These are phyloP conservation scores for Epichloe gansuensis DNA, from an alignment of 2,329 filamentous ascomycete species.

Conservation along the genomic window DNA sequence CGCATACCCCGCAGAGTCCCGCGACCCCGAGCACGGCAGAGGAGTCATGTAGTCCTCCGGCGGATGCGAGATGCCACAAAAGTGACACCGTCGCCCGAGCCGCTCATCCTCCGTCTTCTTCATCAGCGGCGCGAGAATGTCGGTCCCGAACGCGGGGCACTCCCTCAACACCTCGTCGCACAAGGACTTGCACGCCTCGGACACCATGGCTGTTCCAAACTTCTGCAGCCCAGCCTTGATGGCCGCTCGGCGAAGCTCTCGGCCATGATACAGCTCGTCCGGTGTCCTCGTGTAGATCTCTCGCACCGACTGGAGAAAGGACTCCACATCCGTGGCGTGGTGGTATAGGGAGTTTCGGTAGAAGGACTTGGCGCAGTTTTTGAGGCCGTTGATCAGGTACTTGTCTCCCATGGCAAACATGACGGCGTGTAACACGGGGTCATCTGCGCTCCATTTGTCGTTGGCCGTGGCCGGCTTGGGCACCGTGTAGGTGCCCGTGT, in stretches of 20 bases:
- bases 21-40: background rate
- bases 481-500: background rate
- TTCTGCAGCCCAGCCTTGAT: background rate
- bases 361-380: background rate
- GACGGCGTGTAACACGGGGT: background rate
- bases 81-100: background rate
- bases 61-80: background rate
- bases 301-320: background rate
- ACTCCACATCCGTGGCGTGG: background rate
- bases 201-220: background rate
- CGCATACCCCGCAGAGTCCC: background rate
- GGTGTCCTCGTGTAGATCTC: conserved; percentile 1
- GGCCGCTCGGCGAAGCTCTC: background rate
- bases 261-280: background rate
- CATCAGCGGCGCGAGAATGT: conserved; percentile 1
- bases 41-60: background rate
- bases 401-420: conserved; percentile 1
- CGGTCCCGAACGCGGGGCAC: background rate
- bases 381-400: background rate
- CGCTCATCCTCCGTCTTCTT: conserved; percentile 1
- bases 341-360: background rate
- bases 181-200: background rate
- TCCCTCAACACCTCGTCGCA: background rate
- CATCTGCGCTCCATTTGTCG: background rate
- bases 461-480: background rate